Percentiles rank a stretch among this genome's conserved stretches.
Evolutionary conservation across 805 yeast species (phyloP).

Genomic region (Torulaspora delbrueckii): DNA sequence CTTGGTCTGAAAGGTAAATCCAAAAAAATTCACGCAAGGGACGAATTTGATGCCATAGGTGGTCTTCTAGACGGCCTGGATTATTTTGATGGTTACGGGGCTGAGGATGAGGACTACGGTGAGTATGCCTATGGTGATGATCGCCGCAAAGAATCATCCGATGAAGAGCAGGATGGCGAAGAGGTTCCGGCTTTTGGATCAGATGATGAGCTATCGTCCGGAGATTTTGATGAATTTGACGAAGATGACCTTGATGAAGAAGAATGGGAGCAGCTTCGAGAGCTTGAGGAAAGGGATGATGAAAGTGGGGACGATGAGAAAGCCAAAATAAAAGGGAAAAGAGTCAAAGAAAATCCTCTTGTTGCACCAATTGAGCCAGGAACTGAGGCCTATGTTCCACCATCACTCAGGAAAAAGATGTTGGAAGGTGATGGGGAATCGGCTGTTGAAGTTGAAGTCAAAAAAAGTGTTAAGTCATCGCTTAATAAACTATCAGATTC

Average conservation of each 20-base stretch:
- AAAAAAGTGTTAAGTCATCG: constrained; percentile 70
- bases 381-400: constrained; percentile 67
- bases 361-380: constrained; percentile 49
- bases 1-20: constrained; percentile 61
- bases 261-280: constrained; percentile 32
- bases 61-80: constrained; percentile 72
- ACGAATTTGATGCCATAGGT: constrained; percentile 72
- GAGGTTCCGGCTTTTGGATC: constrained; percentile 33
- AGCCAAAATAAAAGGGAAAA: constrained; percentile 18
- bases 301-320: constrained; percentile 32
- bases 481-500: constrained; percentile 87
- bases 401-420: constrained; percentile 65
- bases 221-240: constrained; percentile 42
- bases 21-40: constrained; percentile 42
- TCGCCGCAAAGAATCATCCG: constrained; percentile 25
- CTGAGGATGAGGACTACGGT: constrained; percentile 31
- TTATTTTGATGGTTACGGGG: constrained; percentile 38
- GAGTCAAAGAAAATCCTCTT: constrained; percentile 63
- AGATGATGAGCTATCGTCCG: constrained; percentile 41
- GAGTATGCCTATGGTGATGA: constrained; percentile 22
- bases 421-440: constrained; percentile 36
- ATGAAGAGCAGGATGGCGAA: constrained; percentile 32
- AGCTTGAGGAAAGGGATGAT: constrained; percentile 25
- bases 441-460: constrained; percentile 47
- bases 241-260: constrained; percentile 38